Evolutionary conservation across 768 basidiomycete species (phyloP).

Genomic region (Gymnopilus junonius): DNA sequence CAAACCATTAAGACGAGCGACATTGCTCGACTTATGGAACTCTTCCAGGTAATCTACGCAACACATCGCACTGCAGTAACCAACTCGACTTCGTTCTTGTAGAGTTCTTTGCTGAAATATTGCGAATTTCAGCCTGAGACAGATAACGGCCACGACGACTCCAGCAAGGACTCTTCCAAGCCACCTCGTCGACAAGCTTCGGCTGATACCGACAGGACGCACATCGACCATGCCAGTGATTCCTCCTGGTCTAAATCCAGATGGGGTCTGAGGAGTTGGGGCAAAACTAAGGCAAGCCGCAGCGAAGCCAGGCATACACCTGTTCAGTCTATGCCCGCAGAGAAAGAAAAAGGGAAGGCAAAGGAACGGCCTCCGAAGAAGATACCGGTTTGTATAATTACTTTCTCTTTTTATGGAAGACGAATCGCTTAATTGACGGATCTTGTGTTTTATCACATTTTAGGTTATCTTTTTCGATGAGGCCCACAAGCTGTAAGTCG

Average conservation of each 20-base stretch:
- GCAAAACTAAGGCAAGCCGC: slow-evolving; percentile 29
- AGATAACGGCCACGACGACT: slow-evolving; percentile 29
- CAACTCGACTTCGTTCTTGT: background rate
- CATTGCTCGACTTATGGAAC: slow-evolving; percentile 81
- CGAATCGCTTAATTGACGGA: background rate
- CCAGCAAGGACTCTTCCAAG: slow-evolving; percentile 19
- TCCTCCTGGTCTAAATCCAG: slow-evolving; percentile 27
- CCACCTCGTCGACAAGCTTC: slow-evolving; percentile 33
- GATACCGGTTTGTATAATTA: slow-evolving; percentile 55
- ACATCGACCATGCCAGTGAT: slow-evolving; percentile 35
- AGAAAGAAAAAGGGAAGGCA: slow-evolving; percentile 26
- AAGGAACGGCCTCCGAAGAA: slow-evolving; percentile 55
- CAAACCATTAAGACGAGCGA: slow-evolving; percentile 73
- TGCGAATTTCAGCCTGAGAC: slow-evolving; percentile 64
- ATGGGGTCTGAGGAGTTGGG: slow-evolving; percentile 38
- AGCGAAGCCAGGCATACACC: slow-evolving; percentile 7
- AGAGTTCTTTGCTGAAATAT: slow-evolving; percentile 75
- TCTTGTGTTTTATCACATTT: slow-evolving; percentile 1
- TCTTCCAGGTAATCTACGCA: slow-evolving; percentile 63
- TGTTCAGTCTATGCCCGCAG: background rate
- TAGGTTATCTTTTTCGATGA: slow-evolving; percentile 82
- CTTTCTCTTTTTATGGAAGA: background rate
- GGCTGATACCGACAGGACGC: slow-evolving; percentile 43
- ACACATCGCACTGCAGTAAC: background rate
- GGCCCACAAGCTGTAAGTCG: slow-evolving; percentile 75